A percentile compares a stretch with the other conserved stretches of the same genome.
These are phyloP conservation scores for Phaseolus lunatus DNA, from an alignment of 306 rosid species.

Conservation along the genomic window DNA sequence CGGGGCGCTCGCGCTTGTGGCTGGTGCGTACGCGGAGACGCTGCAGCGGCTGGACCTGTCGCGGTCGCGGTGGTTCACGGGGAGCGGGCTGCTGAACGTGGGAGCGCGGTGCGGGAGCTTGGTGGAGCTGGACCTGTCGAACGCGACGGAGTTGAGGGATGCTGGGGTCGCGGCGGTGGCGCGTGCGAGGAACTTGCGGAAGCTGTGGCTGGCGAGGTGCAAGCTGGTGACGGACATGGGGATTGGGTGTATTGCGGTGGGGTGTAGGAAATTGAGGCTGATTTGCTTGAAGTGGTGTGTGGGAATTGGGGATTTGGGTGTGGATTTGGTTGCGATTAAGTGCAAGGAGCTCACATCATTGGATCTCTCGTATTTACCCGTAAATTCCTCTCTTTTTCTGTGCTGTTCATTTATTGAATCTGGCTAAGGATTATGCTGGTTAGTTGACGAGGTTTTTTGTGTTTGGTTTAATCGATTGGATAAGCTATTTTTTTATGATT, in stretches of 20 bases:
- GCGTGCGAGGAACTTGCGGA: conserved; percentile 78
- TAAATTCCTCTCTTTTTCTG: conserved; percentile 30
- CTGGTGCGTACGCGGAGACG: conserved; percentile 52
- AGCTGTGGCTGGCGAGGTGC: conserved; percentile 80
- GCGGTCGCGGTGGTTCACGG: conserved; percentile 68
- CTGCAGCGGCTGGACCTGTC: conserved; percentile 79
- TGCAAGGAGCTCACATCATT: conserved; percentile 68
- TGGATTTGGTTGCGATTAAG: conserved; percentile 82
- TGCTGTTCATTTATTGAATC: neutral
- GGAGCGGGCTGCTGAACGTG: conserved; percentile 59
- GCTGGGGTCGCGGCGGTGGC: conserved; percentile 71
- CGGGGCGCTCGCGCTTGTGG: conserved; percentile 44
- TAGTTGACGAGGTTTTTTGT: neutral
- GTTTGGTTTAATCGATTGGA: neutral
- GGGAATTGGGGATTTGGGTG: conserved; percentile 85
- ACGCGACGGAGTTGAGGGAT: conserved; percentile 79
- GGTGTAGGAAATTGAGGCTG: conserved; percentile 75
- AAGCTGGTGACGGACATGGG: conserved; percentile 85
- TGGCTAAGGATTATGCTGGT: conserved; percentile 7
- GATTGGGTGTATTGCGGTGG: conserved; percentile 90
- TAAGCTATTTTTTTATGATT: no score
- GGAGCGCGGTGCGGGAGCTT: conserved; percentile 56
- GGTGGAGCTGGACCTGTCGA: conserved; percentile 81
- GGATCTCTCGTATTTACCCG: conserved; percentile 93
- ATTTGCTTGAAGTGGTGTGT: conserved; percentile 87